Conservation (phyloP, 2,329 filamentous ascomycete genomes). For the Alternaria ventricosa region DNA sequence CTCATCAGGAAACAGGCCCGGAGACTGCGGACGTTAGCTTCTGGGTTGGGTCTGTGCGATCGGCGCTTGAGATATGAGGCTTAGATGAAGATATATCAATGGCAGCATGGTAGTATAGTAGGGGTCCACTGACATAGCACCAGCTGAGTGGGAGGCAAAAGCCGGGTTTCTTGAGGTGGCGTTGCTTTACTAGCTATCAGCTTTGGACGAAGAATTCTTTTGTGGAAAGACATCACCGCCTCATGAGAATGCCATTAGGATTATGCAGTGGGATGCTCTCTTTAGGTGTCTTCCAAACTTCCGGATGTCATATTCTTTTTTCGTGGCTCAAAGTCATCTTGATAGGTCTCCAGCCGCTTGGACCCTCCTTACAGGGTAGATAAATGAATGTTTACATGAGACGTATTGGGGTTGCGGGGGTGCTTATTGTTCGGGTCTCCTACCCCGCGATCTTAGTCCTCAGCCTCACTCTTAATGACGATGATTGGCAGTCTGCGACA, state of each 20-base stretch:
- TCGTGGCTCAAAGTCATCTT: not conserved
- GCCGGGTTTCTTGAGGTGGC: constrained; percentile 17
- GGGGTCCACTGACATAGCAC: constrained; percentile 31
- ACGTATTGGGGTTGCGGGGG: constrained; percentile 29
- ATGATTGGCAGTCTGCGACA: constrained; percentile 3
- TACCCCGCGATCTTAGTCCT: constrained; percentile 37
- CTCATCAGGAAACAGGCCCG: constrained; percentile 48
- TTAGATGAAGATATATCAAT: constrained; percentile 39
- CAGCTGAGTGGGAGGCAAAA: constrained; percentile 16
- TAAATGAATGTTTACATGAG: constrained; percentile 41
- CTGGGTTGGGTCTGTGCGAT: constrained; percentile 37
- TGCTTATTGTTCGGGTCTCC: constrained; percentile 18
- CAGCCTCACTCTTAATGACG: constrained; percentile 18
- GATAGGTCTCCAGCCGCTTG: not conserved
- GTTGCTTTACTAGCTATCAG: constrained; percentile 13
- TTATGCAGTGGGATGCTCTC: not conserved
- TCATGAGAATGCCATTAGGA: not conserved
- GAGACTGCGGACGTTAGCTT: constrained; percentile 36
- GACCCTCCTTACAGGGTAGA: constrained; percentile 1
- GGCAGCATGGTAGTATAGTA: constrained; percentile 32
- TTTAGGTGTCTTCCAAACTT: not conserved
- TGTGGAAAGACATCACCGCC: not conserved
- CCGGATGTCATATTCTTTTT: not conserved
- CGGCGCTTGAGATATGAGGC: constrained; percentile 36
- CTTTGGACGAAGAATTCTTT: not conserved